Evolutionary conservation across 306 rosid species (phyloP).

Genomic region (Quercus wislizeni): DNA sequence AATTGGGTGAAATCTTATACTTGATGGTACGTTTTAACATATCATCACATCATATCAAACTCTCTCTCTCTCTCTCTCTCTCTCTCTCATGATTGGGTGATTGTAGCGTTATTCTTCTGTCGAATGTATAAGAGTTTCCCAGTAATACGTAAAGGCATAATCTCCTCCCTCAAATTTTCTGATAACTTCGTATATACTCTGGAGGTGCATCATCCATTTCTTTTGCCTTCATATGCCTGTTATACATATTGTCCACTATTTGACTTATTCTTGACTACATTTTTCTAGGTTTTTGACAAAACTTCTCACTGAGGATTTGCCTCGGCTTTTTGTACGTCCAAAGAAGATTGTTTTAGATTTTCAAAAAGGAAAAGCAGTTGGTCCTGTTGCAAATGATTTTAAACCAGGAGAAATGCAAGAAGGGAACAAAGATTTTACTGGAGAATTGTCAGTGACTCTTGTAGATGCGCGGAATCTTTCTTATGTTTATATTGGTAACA

Average conservation of each 20-base stretch:
- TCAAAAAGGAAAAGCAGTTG: conserved; percentile 88
- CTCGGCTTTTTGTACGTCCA: conserved; percentile 93
- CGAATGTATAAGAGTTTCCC: background rate
- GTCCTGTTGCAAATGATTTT: conserved; percentile 61
- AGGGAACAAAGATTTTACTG: conserved; percentile 89
- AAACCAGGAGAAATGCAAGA: conserved; percentile 89
- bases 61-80: background rate
- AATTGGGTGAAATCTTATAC: background rate
- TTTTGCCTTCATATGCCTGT: background rate
- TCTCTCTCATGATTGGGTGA: background rate
- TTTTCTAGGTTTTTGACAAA: conserved; percentile 83
- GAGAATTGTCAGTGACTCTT: conserved; percentile 90
- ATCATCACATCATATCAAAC: background rate
- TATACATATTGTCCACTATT: background rate
- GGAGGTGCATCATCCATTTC: background rate
- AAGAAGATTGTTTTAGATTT: conserved; percentile 95
- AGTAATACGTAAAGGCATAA: background rate
- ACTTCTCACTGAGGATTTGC: conserved; percentile 96
- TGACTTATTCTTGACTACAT: conserved; percentile 14
- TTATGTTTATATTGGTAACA: conserved; percentile 75
- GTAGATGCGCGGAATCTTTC: conserved; percentile 96
- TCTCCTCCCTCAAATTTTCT: background rate
- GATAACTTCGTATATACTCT: background rate
- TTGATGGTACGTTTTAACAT: background rate
- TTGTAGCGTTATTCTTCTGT: background rate